Evolutionary conservation across 768 basidiomycete species (phyloP).

Genomic region (Lentinula guzmanii): DNA sequence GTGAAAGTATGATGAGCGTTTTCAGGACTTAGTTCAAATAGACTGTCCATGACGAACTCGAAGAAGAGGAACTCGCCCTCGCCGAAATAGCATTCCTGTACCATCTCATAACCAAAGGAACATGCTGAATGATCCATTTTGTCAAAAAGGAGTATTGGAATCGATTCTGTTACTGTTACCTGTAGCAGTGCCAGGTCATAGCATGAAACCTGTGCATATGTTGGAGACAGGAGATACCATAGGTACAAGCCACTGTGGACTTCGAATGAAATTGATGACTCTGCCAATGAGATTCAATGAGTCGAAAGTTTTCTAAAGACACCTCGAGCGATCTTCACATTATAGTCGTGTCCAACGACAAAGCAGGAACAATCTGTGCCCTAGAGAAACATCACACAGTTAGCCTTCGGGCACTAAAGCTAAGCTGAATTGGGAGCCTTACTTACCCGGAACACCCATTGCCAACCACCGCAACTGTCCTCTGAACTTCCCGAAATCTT

Average conservation of each 20-base stretch:
- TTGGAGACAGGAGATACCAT: slow-evolving; percentile 25
- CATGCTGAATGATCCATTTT: slow-evolving; percentile 43
- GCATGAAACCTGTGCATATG: too few species aligned
- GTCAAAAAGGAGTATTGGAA: background rate
- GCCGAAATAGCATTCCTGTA: slow-evolving; percentile 46
- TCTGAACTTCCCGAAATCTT: slow-evolving; percentile 19
- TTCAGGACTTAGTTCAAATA: too few species aligned
- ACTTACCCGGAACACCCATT: slow-evolving; percentile 1
- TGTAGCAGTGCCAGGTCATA: too few species aligned
- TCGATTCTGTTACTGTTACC: background rate
- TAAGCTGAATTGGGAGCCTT: background rate
- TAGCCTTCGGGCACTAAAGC: background rate
- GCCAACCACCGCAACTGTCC: slow-evolving; percentile 31
- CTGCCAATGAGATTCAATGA: background rate
- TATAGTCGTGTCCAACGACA: background rate
- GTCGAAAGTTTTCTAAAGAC: background rate
- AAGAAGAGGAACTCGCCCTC: slow-evolving; percentile 23
- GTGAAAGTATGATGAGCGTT: background rate
- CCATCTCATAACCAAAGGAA: slow-evolving; percentile 42
- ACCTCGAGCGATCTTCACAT: background rate
- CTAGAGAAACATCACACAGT: background rate
- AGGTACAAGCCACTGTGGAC: slow-evolving; percentile 46
- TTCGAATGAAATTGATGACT: slow-evolving; percentile 1
- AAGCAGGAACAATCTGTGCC: background rate
- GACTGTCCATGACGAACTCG: background rate